These are phyloP conservation scores for Ulota crispa DNA, from an alignment of 225 moss, liverwort and hornwort species.

Conservation along the genomic window DNA sequence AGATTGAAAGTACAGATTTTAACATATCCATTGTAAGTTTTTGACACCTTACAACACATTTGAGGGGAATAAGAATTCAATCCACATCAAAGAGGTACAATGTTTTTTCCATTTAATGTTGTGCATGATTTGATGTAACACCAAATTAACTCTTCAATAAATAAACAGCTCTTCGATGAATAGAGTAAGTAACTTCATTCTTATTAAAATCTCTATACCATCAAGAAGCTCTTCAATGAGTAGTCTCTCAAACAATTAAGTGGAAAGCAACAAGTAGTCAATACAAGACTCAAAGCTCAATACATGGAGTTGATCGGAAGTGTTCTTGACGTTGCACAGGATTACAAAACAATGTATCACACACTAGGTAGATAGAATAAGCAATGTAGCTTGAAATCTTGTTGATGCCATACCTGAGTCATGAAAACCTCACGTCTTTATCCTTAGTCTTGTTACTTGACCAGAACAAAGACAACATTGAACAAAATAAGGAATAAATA, in stretches of 20 bases:
- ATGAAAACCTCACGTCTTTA: not conserved
- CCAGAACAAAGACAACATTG: not conserved
- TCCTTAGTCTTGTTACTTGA: not conserved
- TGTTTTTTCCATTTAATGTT: not conserved
- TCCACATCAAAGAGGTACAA: not conserved
- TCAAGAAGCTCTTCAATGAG: not conserved
- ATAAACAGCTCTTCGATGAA: not conserved
- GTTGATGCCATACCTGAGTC: not conserved
- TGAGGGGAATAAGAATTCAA: not conserved
- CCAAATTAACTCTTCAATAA: not conserved
- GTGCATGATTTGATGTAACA: not conserved
- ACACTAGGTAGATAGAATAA: not conserved
- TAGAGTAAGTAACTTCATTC: not conserved
- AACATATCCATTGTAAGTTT: not conserved
- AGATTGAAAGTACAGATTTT: not conserved
- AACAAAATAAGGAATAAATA: not conserved
- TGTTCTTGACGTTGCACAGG: not conserved
- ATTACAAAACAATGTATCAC: not conserved
- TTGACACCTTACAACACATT: not conserved
- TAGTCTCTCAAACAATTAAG: not conserved
- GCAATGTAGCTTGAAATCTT: not conserved
- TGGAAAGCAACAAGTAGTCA: not conserved
- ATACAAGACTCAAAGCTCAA: not conserved
- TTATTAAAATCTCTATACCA: not conserved
- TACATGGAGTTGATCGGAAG: not conserved